Percentiles rank a stretch among this genome's conserved stretches.
Evolutionary conservation across 129 eudicot genomes (phyloP).

Genomic region (Ambrosia artemisiifolia): DNA sequence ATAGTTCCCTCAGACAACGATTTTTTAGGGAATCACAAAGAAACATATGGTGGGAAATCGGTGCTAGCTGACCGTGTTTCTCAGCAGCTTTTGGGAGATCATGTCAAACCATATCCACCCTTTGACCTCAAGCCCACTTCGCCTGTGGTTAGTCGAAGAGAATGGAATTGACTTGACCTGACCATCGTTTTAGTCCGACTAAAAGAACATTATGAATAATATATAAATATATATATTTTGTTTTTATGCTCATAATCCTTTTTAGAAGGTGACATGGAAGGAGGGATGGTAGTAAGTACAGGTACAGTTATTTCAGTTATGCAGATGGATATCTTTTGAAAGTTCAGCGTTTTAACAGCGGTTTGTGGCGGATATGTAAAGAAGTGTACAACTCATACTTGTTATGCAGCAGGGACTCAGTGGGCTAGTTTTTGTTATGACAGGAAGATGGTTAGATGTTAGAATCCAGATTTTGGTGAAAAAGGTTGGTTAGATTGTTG

Average conservation of each 20-base stretch:
- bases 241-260: conserved; percentile 21
- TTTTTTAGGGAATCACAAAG: conserved; percentile 44
- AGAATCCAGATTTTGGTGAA: conserved; percentile 30
- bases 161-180: conserved; percentile 17
- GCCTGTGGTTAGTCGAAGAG: conserved; percentile 29
- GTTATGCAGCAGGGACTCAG: conserved; percentile 21
- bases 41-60: conserved; percentile 32
- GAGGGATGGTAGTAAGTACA: conserved; percentile 35
- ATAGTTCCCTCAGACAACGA: conserved; percentile 40
- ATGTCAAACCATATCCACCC: conserved; percentile 40
- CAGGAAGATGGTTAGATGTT: conserved; percentile 28
- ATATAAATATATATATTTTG: conserved; percentile 8
- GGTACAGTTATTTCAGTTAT: conserved; percentile 17
- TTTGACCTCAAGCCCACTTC: conserved; percentile 48
- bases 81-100: conserved; percentile 56
- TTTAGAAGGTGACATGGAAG: conserved; percentile 38
- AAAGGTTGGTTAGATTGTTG: conserved; percentile 6
- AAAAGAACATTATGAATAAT: conserved; percentile 25
- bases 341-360: conserved; percentile 38
- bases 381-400: conserved; percentile 28
- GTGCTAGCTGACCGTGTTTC: conserved; percentile 58
- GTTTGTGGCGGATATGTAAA: conserved; percentile 28
- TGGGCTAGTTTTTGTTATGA: conserved; percentile 20
- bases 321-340: conserved; percentile 36
- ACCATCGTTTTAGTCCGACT: conserved; percentile 11